A percentile compares a stretch with the other conserved stretches of the same genome.
phyloP scores from a whole-genome alignment of 2,329 filamentous ascomycete species.

The Penicillium glabrum region DNA sequence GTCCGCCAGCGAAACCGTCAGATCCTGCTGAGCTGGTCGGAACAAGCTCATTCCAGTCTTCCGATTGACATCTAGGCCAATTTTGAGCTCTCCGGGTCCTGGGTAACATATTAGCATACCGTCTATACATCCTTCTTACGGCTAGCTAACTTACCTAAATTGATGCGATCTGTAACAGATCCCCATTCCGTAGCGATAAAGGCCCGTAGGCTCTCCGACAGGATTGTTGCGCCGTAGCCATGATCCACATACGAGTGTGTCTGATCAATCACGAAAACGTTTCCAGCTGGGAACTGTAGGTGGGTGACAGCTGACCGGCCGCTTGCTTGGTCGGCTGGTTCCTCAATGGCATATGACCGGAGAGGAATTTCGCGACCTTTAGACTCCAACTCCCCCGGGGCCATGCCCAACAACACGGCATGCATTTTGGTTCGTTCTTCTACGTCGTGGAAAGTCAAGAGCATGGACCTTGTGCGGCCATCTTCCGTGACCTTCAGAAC shows the following conservation, averaged over 20 bases:
- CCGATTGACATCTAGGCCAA: conserved; percentile 64
- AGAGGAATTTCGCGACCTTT: conserved; percentile 70
- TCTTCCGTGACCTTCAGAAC: conserved; percentile 70
- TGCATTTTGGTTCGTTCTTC: conserved; percentile 71
- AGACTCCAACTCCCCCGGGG: conserved; percentile 66
- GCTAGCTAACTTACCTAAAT: conserved; percentile 55
- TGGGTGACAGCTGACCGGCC: conserved; percentile 31
- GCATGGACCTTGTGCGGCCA: conserved; percentile 67
- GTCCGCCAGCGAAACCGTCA: conserved; percentile 74
- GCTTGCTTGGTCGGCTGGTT: conserved; percentile 38
- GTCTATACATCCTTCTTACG: neutral
- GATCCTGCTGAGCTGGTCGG: conserved; percentile 72
- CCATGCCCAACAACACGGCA: conserved; percentile 69
- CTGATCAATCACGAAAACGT: conserved; percentile 65
- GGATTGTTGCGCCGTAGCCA: conserved; percentile 65
- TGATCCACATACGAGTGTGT: conserved; percentile 57
- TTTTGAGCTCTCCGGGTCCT: conserved; percentile 69
- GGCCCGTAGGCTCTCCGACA: conserved; percentile 74
- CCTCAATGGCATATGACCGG: conserved; percentile 63
- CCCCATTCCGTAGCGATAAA: conserved; percentile 74
- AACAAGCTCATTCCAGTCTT: conserved; percentile 65
- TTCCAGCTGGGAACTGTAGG: conserved; percentile 38
- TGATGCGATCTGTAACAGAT: conserved; percentile 79
- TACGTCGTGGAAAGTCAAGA: conserved; percentile 74
- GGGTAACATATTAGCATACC: conserved; percentile 13